phyloP scores from a whole-genome alignment of 352 stramenopile genomes.

The Peronospora belbahrii region DNA sequence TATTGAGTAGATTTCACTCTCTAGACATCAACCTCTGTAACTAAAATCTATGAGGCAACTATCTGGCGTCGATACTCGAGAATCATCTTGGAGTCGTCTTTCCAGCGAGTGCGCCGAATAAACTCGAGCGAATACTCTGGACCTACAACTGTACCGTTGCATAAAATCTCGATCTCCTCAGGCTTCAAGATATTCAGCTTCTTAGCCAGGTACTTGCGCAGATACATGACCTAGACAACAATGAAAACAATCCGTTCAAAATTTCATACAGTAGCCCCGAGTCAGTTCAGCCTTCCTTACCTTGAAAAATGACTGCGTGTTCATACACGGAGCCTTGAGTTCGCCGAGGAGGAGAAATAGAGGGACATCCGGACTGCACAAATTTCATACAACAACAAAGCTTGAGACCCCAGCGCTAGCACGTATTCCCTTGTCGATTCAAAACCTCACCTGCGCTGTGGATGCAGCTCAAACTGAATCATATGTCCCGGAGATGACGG shows the following conservation, averaged over 20 bases:
- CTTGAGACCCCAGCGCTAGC: background rate
- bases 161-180: conserved; percentile 56
- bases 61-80: conserved; percentile 45
- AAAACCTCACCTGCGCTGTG: conserved; percentile 30
- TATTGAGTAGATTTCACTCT: too few relatives aligned
- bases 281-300: conserved; percentile 6
- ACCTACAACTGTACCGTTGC: conserved; percentile 33
- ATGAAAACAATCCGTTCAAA: too few relatives aligned
- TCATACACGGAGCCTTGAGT: conserved; percentile 29
- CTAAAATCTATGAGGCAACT: background rate
- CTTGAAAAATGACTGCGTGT: conserved; percentile 40
- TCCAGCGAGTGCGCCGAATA: conserved; percentile 51
- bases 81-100: conserved; percentile 37
- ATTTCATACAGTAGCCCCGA: too few relatives aligned
- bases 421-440: background rate
- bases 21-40: background rate
- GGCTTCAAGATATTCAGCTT: conserved; percentile 27
- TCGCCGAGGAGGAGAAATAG: conserved; percentile 32
- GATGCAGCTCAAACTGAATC: conserved; percentile 40
- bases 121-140: conserved; percentile 63
- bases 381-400: background rate
- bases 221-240: conserved; percentile 32
- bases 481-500: conserved; percentile 26
- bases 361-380: conserved; percentile 28
- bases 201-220: conserved; percentile 59